phyloP scores from a whole-genome alignment of 2,329 filamentous ascomycete species.

The Diaporthe citri region DNA sequence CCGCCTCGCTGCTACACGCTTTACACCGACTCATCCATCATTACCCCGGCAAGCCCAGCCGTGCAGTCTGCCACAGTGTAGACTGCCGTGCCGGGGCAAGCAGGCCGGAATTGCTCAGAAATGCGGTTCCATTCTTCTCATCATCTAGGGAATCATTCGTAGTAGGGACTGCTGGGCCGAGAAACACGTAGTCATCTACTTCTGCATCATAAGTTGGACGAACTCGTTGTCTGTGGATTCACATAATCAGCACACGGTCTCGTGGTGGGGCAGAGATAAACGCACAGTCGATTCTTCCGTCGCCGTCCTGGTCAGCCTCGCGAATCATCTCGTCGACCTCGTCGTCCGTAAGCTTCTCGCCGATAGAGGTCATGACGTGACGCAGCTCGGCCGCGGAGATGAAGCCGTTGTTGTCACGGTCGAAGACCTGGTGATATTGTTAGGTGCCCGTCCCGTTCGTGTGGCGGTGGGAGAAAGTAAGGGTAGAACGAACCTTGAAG shows the following conservation, averaged over 20 bases:
- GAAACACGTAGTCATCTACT: conserved; percentile 64
- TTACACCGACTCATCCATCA: conserved; percentile 33
- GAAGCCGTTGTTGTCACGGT: conserved; percentile 92
- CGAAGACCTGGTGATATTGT: conserved; percentile 71
- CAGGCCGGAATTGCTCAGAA: conserved; percentile 25
- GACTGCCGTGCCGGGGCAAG: conserved; percentile 27
- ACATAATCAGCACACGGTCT: not conserved
- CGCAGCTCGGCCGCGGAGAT: conserved; percentile 90
- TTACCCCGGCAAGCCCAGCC: conserved; percentile 29
- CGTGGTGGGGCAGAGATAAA: conserved; percentile 35
- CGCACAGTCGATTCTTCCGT: conserved; percentile 90
- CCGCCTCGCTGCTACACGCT: conserved; percentile 30
- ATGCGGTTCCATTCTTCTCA: conserved; percentile 38
- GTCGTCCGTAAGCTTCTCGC: conserved; percentile 90
- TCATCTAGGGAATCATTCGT: conserved; percentile 40
- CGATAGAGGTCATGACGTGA: conserved; percentile 93
- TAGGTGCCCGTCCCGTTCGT: conserved; percentile 35
- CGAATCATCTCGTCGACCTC: conserved; percentile 95
- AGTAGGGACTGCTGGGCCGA: conserved; percentile 27
- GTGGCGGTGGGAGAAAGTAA: not conserved
- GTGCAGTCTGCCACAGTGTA: conserved; percentile 1
- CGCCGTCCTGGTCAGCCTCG: conserved; percentile 89
- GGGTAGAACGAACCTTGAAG: conserved; percentile 74
- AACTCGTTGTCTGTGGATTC: conserved; percentile 82
- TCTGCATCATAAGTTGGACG: conserved; percentile 96